Base-by-base conservation (phyloP, 306 rosid species). In the Ammopiptanthus mongolicus region DNA sequence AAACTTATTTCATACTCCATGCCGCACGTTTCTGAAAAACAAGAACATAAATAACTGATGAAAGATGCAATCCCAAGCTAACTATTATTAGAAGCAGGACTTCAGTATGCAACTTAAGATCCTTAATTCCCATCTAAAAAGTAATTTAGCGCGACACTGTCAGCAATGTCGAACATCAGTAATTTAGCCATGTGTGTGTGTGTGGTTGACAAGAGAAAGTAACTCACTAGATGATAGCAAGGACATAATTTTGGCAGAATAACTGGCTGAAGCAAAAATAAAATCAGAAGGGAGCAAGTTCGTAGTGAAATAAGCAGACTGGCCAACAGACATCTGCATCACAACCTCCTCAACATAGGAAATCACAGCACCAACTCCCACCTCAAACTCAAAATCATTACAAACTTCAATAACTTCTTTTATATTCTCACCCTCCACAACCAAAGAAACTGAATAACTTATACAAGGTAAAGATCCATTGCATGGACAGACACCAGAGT, bases 301-400 rank as follows among this genome's bases (percentile, higher is more conserved):
- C 12, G 31, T 71, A 29, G 66, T 59, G 81, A 92, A 90, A 83
- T 70, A 78, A 62, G 96, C 96, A 67, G 85, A 78, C 90, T 92
- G 99, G 65, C 90, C 97, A 66, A 87, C 88, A 72, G 91, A 85
- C 92, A 95, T 85, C 82, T 85, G 92, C 81, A 28, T 76, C 75
- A 95, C 87, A 84, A 84, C 88, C 84, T 75, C 76, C 85, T 95
- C 99, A 59, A 95, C 52, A 68, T 78, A 73, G 19, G 88, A 81
- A 78, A 78, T 72, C 66, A 92, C 88, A 21, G 93, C 85, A 74
- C 93, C 86, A 15, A 85, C 85, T 48, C 97, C 97, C 48, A 95
- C 81, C 84, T 95, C 99, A 89, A 95, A 95, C 89, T 95, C 99
- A 65, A 89, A 89, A 28, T 87, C 96, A 42, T 89, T 82, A 75